A percentile compares a stretch with the other conserved stretches of the same genome.
Evolutionary conservation across 176 grass and related monocot species (phyloP).

Genomic region (Bolboschoenus planiculmis): DNA sequence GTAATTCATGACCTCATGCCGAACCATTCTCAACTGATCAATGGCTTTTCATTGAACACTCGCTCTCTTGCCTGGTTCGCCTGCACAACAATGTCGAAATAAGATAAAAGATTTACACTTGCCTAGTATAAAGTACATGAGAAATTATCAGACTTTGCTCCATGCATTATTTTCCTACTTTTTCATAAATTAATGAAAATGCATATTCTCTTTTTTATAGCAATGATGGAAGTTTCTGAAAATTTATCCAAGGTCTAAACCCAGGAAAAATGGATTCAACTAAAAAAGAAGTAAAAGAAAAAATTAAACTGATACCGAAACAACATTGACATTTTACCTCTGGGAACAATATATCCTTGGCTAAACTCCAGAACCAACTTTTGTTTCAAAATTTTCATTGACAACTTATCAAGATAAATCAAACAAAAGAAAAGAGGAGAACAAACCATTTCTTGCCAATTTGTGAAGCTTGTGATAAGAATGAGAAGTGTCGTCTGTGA

Average conservation of each 20-base stretch:
- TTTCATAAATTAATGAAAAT: not conserved
- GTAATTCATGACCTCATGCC: not conserved
- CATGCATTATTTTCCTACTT: not conserved
- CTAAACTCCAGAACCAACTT: not conserved
- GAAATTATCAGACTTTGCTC: not conserved
- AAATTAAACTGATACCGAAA: not conserved
- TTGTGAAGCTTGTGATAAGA: slow-evolving; percentile 57
- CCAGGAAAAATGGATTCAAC: not conserved
- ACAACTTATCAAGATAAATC: not conserved
- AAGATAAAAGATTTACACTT: not conserved
- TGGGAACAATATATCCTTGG: not conserved
- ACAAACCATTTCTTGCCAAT: slow-evolving; percentile 68
- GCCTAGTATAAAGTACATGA: not conserved
- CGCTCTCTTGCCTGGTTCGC: slow-evolving; percentile 43
- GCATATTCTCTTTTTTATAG: not conserved
- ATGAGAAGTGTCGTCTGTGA: slow-evolving; percentile 53
- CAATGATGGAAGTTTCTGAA: not conserved
- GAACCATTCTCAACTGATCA: slow-evolving; percentile 19
- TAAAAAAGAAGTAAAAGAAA: not conserved
- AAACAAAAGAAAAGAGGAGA: not conserved
- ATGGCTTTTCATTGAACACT: slow-evolving; percentile 33
- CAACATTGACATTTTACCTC: not conserved
- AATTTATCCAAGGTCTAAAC: not conserved
- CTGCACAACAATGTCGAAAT: slow-evolving; percentile 24
- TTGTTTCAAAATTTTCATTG: not conserved